Conservation (phyloP, 1,139 yeast species). For the Protomyces arabidopsidicola region DNA sequence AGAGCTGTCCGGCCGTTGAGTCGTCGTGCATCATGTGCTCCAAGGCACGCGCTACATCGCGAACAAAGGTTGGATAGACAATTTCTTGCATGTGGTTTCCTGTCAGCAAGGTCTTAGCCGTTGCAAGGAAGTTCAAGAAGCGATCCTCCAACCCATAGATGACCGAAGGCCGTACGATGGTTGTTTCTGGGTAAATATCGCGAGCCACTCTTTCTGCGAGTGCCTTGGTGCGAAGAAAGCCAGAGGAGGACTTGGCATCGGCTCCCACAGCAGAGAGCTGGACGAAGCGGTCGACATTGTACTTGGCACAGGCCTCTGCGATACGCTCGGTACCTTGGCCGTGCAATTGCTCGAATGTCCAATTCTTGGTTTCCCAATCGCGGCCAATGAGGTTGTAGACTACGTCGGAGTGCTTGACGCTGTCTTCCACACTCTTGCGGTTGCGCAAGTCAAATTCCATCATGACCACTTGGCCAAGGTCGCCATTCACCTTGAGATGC, state of each 20-base stretch:
- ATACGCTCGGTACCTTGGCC: constrained; percentile 74
- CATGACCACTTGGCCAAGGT: constrained; percentile 65
- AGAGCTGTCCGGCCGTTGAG: constrained; percentile 69
- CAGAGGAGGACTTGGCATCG: constrained; percentile 60
- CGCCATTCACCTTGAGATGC: constrained; percentile 77
- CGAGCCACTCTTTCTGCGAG: constrained; percentile 68
- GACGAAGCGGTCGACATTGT: constrained; percentile 67
- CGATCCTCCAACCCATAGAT: constrained; percentile 74
- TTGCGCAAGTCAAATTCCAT: constrained; percentile 81
- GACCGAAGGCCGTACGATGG: constrained; percentile 82
- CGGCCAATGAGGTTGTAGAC: constrained; percentile 78
- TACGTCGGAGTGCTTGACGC: constrained; percentile 76
- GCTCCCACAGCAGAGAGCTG: constrained; percentile 83
- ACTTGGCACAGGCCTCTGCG: constrained; percentile 66
- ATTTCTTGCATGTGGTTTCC: constrained; percentile 63
- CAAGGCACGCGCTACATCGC: constrained; percentile 73
- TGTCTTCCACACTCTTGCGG: constrained; percentile 66
- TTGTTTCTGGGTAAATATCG: constrained; percentile 65
- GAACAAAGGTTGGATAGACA: constrained; percentile 68
- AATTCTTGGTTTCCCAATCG: constrained; percentile 68
- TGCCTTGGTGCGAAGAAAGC: constrained; percentile 71
- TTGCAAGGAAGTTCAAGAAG: constrained; percentile 60
- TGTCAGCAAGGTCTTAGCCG: constrained; percentile 52
- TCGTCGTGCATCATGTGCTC: constrained; percentile 80
- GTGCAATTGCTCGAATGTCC: constrained; percentile 72